Percentiles rank a stretch among this genome's conserved stretches.
Evolutionary conservation across 345 rosid genomes (phyloP).

Genomic region (Populus alba): DNA sequence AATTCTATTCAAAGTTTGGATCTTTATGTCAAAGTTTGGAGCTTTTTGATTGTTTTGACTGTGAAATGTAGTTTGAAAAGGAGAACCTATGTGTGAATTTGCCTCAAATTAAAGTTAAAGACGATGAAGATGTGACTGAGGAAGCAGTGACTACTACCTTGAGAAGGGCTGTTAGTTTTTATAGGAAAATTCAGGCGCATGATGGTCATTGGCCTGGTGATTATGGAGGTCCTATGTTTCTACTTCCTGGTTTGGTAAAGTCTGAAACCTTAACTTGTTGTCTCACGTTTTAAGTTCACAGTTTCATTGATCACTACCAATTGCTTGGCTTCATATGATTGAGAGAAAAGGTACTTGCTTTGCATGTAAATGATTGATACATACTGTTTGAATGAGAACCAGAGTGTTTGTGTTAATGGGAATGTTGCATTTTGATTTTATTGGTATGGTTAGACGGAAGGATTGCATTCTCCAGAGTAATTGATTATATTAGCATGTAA

Average conservation of each 20-base stretch:
- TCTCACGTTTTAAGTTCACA: too few species aligned
- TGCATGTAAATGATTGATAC: too few species aligned
- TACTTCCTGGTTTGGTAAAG: constrained; percentile 77
- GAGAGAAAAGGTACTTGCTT: too few species aligned
- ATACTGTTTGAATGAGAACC: too few species aligned
- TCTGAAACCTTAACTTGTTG: neutral
- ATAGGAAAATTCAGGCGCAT: constrained; percentile 72
- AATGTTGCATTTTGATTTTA: too few species aligned
- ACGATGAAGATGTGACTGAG: constrained; percentile 59
- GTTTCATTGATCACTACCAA: too few species aligned
- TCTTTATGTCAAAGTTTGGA: neutral
- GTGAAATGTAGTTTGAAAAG: constrained; percentile 51
- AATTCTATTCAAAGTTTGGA: constrained; percentile 8
- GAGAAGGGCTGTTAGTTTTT: constrained; percentile 63
- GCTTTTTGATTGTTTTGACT: neutral
- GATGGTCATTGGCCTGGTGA: constrained; percentile 99
- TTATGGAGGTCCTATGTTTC: constrained; percentile 99
- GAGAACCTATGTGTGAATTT: constrained; percentile 45
- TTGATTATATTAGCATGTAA: neutral
- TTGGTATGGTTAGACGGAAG: neutral
- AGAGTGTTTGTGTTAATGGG: too few species aligned
- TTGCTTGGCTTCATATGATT: too few species aligned
- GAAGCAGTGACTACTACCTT: constrained; percentile 54
- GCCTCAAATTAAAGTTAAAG: constrained; percentile 53
- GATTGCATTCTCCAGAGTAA: too few species aligned